Base-by-base conservation (phyloP, 805 yeast species). In the Saccharomyces paradoxus region DNA sequence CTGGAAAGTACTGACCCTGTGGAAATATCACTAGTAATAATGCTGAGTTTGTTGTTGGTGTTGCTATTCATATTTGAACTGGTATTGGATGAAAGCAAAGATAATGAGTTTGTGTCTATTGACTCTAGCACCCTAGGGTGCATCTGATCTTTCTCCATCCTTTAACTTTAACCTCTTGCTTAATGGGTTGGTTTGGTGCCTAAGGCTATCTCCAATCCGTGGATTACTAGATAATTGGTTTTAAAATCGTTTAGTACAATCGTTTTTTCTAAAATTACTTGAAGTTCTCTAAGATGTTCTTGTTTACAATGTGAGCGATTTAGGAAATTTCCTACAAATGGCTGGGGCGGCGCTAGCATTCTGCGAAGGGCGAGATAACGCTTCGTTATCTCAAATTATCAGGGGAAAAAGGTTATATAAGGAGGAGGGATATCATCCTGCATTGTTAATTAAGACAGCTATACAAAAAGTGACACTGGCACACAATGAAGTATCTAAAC, bases 31-130 rank as follows among this genome's bases (percentile, higher is more conserved):
- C 50, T 50, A 26, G 48, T 6, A 29, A 22, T 32, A 27, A 22
- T n/a, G 41, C 44, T 55, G 55, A n/a, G 54, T 37, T 53, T 56
- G 14, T 50, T 55, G 21, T 50, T 52, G 28, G 51, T 52, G 37
- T 51, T 52, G 3, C 51, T 46, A 17, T 28, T 51, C n/a, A 52
- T 24, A 41, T 55, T 58, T 26, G 50, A 54, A 12, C 55, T 53
- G 14, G 62, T 59, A 13, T 67, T 61, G 29, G 63, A 55, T 12
- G 64, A 63, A 13, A 61, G 55, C 24, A 65, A 41, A 2, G 67
- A 65, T 13, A 64, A 41, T 2, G 69, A 63, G 46, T 65, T 65
- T 4, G 67, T 57, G 54, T 65, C 69, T 41, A 65, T 48, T 7
- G 64, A 63, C 41, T 64, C 68, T 24, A 65, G 60, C 13, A 63